Percentiles rank a stretch among this genome's conserved stretches.
phyloP scores from a whole-genome alignment of 2,329 filamentous ascomycete species.

The Macrophomina phaseolina region DNA sequence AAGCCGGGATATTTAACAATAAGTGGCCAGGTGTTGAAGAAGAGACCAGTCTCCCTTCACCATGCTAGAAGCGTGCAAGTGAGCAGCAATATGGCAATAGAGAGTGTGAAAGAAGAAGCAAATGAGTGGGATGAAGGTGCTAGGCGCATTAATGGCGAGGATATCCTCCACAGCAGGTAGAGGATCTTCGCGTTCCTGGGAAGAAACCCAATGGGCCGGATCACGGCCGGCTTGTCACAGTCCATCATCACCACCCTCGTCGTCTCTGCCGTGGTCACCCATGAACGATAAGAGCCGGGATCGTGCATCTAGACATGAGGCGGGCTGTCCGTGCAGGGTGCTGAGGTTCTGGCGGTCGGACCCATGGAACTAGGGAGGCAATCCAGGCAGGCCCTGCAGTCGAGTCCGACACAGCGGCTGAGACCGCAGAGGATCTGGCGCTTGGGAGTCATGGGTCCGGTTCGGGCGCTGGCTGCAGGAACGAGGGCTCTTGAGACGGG shows the following conservation, averaged over 20 bases:
- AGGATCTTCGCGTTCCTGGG: conserved; percentile 21
- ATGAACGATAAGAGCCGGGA: conserved; percentile 8
- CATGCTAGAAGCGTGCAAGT: conserved; percentile 11
- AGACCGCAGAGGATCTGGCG: conserved; percentile 16
- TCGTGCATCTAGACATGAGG: conserved; percentile 1
- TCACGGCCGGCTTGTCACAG: conserved; percentile 19
- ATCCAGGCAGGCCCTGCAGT: conserved; percentile 11
- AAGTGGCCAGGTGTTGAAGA: conserved; percentile 1
- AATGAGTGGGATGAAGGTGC: neutral
- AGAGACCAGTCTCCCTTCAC: neutral
- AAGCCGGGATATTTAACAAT: conserved; percentile 11
- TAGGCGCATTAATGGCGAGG: conserved; percentile 13
- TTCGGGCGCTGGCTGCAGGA: conserved; percentile 11
- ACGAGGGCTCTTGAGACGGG: conserved; percentile 17
- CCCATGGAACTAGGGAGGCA: conserved; percentile 2
- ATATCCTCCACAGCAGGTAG: conserved; percentile 11
- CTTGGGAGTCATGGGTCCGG: neutral
- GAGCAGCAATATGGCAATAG: conserved; percentile 2
- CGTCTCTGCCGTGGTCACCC: conserved; percentile 1
- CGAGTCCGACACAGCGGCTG: conserved; percentile 17
- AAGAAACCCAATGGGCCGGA: conserved; percentile 10
- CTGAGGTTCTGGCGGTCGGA: conserved; percentile 4
- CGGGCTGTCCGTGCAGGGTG: neutral
- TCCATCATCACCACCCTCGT: conserved; percentile 10
- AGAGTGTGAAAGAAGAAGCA: conserved; percentile 17